Percentiles rank a stretch among this genome's conserved stretches.
phyloP scores from a whole-genome alignment of 768 basidiomycete genomes.

The Scleroderma bovista region DNA sequence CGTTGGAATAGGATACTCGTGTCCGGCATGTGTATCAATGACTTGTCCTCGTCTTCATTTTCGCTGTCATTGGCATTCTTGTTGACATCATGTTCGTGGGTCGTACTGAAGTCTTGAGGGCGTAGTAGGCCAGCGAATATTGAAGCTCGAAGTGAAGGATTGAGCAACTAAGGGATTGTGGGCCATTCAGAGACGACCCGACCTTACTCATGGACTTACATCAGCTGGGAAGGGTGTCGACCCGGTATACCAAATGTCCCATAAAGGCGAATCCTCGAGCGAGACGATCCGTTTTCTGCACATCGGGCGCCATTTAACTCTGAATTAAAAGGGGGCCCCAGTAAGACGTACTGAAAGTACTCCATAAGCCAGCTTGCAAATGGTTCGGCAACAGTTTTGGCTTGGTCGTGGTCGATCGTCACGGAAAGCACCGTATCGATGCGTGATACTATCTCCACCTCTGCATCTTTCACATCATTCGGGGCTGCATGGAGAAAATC shows the following conservation, averaged over 20 bases:
- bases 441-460: constrained; percentile 28
- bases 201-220: constrained; percentile 31
- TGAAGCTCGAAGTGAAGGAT: constrained; percentile 62
- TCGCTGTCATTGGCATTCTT: constrained; percentile 5
- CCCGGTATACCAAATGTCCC: constrained; percentile 75
- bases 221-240: constrained; percentile 59
- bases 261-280: constrained; percentile 49
- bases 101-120: constrained; percentile 43
- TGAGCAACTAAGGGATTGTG: constrained; percentile 44
- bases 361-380: constrained; percentile 47
- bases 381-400: constrained; percentile 14
- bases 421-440: constrained; percentile 17
- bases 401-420: constrained; percentile 8
- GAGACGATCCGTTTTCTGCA: constrained; percentile 39
- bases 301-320: constrained; percentile 1
- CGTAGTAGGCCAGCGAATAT: constrained; percentile 55
- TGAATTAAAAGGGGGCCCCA: not conserved
- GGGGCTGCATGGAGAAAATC: constrained; percentile 34
- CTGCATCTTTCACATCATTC: constrained; percentile 25
- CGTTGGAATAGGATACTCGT: constrained; percentile 70
- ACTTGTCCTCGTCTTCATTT: constrained; percentile 18
- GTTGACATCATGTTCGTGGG: not conserved
- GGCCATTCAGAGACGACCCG: constrained; percentile 1
- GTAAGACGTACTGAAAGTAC: constrained; percentile 42
- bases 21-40: constrained; percentile 59